Evolutionary conservation across 2,329 filamentous ascomycete species (phyloP).

Genomic region (Aureobasidium lini): DNA sequence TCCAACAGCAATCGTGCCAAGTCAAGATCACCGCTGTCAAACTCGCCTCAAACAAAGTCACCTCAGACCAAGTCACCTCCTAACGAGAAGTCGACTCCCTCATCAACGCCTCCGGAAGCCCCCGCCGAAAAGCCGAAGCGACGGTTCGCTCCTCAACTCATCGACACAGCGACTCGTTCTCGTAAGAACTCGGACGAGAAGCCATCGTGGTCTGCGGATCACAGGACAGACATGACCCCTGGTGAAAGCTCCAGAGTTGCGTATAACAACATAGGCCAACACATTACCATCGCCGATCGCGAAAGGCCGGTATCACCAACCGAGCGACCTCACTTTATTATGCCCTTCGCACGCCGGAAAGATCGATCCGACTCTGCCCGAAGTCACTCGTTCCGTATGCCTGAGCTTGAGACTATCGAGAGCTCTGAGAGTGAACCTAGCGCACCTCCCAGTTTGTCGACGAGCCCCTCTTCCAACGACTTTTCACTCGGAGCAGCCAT

Average conservation of each 20-base stretch:
- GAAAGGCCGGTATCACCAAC: background rate
- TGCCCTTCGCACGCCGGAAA: conserved; percentile 15
- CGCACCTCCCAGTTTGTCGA: conserved; percentile 16
- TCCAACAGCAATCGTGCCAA: conserved; percentile 48
- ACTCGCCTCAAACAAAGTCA: conserved; percentile 15
- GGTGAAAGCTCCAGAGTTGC: conserved; percentile 24
- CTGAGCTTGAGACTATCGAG: conserved; percentile 53
- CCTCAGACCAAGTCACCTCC: conserved; percentile 10
- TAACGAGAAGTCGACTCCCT: conserved; percentile 12
- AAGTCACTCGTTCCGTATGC: conserved; percentile 52
- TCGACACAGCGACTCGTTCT: conserved; percentile 69
- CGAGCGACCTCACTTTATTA: background rate
- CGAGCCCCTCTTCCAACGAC: conserved; percentile 35
- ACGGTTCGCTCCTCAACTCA: conserved; percentile 68
- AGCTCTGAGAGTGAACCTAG: conserved; percentile 45
- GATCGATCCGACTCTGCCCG: conserved; percentile 19
- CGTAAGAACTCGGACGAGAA: conserved; percentile 58
- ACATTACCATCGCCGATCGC: background rate
- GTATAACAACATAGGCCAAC: conserved; percentile 11
- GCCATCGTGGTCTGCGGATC: conserved; percentile 55
- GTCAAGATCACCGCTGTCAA: conserved; percentile 9
- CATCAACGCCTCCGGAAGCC: conserved; percentile 6
- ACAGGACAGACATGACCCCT: conserved; percentile 66
- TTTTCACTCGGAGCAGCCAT: conserved; percentile 42
- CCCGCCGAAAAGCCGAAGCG: conserved; percentile 26